A percentile compares a stretch with the other conserved stretches of the same genome.
These are phyloP conservation scores for Lactifluus piperatus DNA, from an alignment of 768 basidiomycete species.

Conservation along the genomic window DNA sequence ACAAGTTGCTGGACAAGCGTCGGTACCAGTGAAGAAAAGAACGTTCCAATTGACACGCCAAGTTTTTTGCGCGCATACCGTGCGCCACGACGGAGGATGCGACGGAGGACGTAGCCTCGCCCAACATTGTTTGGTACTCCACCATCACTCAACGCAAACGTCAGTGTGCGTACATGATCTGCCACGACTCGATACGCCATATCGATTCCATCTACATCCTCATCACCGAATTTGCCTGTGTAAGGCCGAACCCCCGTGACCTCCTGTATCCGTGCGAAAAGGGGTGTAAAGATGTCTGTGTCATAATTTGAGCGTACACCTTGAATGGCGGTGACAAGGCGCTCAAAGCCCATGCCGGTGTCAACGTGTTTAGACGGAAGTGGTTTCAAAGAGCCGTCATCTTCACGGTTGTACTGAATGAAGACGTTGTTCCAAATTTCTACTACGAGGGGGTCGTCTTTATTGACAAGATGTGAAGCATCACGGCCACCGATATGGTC, in stretches of 20 bases:
- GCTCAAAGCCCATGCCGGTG: constrained; percentile 99
- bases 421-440: constrained; percentile 99
- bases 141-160: constrained; percentile 93
- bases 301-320: constrained; percentile 94
- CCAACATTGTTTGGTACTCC: constrained; percentile 96
- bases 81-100: constrained; percentile 90
- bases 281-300: constrained; percentile 88
- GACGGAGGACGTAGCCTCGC: constrained; percentile 91
- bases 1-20: constrained; percentile 87
- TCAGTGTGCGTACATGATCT: constrained; percentile 92
- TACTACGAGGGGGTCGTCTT: constrained; percentile 93
- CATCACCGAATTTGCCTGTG: constrained; percentile 84
- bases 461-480: constrained; percentile 86
- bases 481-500: constrained; percentile 98
- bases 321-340: constrained; percentile 89
- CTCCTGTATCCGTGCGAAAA: constrained; percentile 81
- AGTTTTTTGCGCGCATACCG: constrained; percentile 94
- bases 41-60: constrained; percentile 82
- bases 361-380: constrained; percentile 95
- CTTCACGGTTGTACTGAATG: constrained; percentile 96
- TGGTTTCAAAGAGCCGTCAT: constrained; percentile 66
- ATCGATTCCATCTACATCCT: constrained; percentile 92
- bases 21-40: constrained; percentile 90
- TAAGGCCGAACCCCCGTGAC: constrained; percentile 86
- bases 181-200: constrained; percentile 97